Evolutionary conservation across 2,329 filamentous ascomycete species (phyloP), one percentile per base, ranked within the genome.

Genomic region (Pseudogymnoascus sp.): DNA sequence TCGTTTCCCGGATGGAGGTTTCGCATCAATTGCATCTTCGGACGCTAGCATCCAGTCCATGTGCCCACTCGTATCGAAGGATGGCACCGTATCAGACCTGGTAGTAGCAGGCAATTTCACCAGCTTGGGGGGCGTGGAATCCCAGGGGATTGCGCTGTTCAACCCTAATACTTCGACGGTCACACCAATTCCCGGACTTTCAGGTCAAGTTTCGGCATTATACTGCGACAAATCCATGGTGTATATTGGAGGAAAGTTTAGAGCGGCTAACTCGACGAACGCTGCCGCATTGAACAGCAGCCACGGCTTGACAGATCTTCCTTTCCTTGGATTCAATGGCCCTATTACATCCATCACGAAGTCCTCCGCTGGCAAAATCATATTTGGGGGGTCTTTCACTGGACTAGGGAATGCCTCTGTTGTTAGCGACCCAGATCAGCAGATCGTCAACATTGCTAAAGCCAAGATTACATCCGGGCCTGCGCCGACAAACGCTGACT

Each of bases 101-200:
- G 82, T 97, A 57, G 82, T 99, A 14, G 94, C 89, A 61, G 94
- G 94, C 57, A 97, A 97, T 76, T 99, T 99, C 72, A 97, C 94
- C 32, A 95, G 90, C 72, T 77, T 99, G 64, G 90, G 87, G 62
- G 86, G 86, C 62, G 81, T 87, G 61, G 77, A 89, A 70, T 90
- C 91, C 2, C 85, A 85, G 60, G 90, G 89, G 47, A 84, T 95
- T 61, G 94, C 92, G 22, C 73, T 95, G 54, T 91, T 92, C 75
- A 84, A 97, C 71, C 84, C 89, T 3, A 83, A 84, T 65, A 87
- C 85, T 4, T 84, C 84, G 47, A 74, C 81, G 37, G 79, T 97
- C 58, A 88, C 84, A 1, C 81, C 91, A n/a, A 75, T 97, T 38
- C 75, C 83, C n/a, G 93, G 92, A 50, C 78, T 99, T 18, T 84